Evolutionary conservation across 2,329 filamentous ascomycete species (phyloP).

Genomic region (Colletotrichum caudatum): DNA sequence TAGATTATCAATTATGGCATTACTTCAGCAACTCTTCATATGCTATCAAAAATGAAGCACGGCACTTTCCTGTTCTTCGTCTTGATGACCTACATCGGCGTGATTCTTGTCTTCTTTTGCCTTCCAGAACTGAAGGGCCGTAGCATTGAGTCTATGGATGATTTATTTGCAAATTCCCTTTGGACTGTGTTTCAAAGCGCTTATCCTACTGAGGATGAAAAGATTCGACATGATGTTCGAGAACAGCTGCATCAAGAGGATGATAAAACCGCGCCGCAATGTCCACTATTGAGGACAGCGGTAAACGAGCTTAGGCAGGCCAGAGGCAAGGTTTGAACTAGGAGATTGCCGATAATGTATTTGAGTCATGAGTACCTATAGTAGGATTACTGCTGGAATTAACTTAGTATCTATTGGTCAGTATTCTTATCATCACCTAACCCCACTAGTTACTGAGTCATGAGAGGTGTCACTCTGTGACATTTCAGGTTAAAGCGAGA

Average conservation of each 20-base stretch:
- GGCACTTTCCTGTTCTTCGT: conserved; percentile 41
- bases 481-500: not conserved
- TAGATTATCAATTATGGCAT: conserved; percentile 51
- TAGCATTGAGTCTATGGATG: conserved; percentile 62
- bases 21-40: conserved; percentile 46
- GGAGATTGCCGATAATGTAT: not conserved
- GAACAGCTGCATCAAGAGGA: conserved; percentile 14
- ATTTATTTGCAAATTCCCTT: conserved; percentile 56
- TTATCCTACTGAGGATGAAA: conserved; percentile 63
- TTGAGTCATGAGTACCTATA: not conserved
- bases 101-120: conserved; percentile 59
- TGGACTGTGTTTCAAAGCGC: conserved; percentile 57
- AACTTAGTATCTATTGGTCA: not conserved
- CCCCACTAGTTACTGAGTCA: not conserved
- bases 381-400: not conserved
- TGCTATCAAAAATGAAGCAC: conserved; percentile 41
- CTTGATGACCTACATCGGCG: conserved; percentile 28
- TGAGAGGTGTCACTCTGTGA: not conserved
- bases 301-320: conserved; percentile 1
- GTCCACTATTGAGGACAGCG: conserved; percentile 25
- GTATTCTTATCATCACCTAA: not conserved
- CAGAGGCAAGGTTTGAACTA: not conserved
- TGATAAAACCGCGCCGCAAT: conserved; percentile 10
- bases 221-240: conserved; percentile 29
- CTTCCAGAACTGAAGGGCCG: conserved; percentile 64